phyloP scores from a whole-genome alignment of 192 early-diverging fungal species.

The Entophlyctis helioformis region DNA sequence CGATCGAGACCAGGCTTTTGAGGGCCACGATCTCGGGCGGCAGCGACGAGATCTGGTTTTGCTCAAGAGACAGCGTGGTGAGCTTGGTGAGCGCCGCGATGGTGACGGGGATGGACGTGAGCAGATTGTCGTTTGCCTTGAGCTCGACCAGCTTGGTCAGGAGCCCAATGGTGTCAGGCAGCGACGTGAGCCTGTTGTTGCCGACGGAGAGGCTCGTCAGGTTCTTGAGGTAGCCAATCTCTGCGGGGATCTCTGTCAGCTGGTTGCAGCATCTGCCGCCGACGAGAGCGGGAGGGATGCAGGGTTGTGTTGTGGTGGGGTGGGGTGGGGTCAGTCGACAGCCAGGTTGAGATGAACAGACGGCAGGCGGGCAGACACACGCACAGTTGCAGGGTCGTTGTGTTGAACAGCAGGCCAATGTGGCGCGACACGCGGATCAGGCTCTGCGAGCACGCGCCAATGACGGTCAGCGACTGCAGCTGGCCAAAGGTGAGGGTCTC shows the following conservation, averaged over 20 bases:
- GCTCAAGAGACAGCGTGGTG: slow-evolving; percentile 41
- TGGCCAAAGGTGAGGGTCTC: slow-evolving; percentile 15
- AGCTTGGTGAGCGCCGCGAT: slow-evolving; percentile 56
- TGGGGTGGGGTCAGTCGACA: too few species aligned
- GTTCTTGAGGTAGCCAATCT: slow-evolving; percentile 62
- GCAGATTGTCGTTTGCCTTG: slow-evolving; percentile 49
- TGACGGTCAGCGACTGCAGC: slow-evolving; percentile 16
- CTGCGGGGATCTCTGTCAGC: slow-evolving; percentile 52
- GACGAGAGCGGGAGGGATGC: background rate
- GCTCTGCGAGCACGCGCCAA: slow-evolving; percentile 47
- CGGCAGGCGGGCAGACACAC: slow-evolving; percentile 14
- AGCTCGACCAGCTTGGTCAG: slow-evolving; percentile 57
- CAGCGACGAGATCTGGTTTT: slow-evolving; percentile 46
- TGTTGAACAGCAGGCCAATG: slow-evolving; percentile 49
- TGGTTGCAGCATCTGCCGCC: slow-evolving; percentile 60
- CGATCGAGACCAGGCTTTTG: slow-evolving; percentile 47
- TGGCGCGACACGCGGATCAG: slow-evolving; percentile 55
- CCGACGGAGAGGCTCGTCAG: slow-evolving; percentile 52
- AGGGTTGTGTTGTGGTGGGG: too few species aligned
- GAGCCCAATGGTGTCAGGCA: slow-evolving; percentile 59
- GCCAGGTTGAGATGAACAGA: slow-evolving; percentile 8
- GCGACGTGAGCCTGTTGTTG: slow-evolving; percentile 42
- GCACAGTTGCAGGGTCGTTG: slow-evolving; percentile 62
- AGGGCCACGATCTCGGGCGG: slow-evolving; percentile 55
- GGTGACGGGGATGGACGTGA: slow-evolving; percentile 47